A percentile compares a stretch with the other conserved stretches of the same genome.
phyloP scores from a whole-genome alignment of 2,329 filamentous ascomycete species.

The Rutstroemia sp. region DNA sequence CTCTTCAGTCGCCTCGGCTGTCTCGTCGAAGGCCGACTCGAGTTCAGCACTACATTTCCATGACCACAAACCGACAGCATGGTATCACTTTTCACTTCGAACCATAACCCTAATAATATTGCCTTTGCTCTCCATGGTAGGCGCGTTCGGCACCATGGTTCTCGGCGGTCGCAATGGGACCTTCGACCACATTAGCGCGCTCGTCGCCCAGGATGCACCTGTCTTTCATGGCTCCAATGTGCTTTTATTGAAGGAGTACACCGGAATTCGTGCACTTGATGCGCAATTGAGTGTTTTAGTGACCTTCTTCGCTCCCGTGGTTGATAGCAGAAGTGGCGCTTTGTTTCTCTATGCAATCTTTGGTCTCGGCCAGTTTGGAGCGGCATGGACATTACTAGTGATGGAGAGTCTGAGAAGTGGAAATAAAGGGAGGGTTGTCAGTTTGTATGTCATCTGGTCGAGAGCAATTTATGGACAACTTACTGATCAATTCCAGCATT shows the following conservation, averaged over 20 bases:
- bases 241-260: slow-evolving; percentile 18
- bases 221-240: slow-evolving; percentile 15
- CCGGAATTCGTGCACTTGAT: slow-evolving; percentile 20
- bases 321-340: slow-evolving; percentile 11
- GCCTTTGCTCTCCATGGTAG: slow-evolving; percentile 18
- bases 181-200: slow-evolving; percentile 11
- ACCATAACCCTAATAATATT: slow-evolving; percentile 15
- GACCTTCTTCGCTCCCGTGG: slow-evolving; percentile 22
- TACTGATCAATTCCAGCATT: slow-evolving; percentile 20
- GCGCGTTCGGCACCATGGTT: slow-evolving; percentile 12
- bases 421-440: slow-evolving; percentile 34
- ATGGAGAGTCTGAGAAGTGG: slow-evolving; percentile 39
- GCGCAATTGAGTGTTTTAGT: slow-evolving; percentile 18
- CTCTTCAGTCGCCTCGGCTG: slow-evolving; percentile 3
- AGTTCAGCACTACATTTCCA: slow-evolving; percentile 2
- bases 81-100: slow-evolving; percentile 13
- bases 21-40: neutral
- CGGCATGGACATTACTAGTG: slow-evolving; percentile 28
- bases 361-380: slow-evolving; percentile 25
- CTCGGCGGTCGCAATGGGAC: slow-evolving; percentile 19
- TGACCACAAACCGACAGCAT: slow-evolving; percentile 3
- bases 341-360: slow-evolving; percentile 19
- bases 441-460: slow-evolving; percentile 31
- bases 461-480: neutral
- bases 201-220: slow-evolving; percentile 7